Evolutionary conservation across 495 filamentous ascomycete genomes (phyloP).

Genomic region (Baudoinia panamericana): DNA sequence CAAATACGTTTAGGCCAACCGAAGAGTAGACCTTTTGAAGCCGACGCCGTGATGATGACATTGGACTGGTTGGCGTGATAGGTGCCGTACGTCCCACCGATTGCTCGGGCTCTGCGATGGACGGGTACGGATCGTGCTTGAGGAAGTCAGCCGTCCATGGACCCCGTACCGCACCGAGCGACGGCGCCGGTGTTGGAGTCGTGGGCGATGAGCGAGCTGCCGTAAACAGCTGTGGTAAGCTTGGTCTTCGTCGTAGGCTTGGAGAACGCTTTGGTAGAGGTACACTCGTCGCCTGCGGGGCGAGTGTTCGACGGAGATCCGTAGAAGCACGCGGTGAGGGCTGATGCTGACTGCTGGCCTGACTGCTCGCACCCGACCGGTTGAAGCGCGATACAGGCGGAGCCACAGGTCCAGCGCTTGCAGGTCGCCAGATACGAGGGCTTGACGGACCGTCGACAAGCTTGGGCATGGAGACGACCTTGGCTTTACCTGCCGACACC

Average conservation of each 20-base stretch:
- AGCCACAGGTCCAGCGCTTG: neutral
- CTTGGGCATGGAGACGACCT: slow-evolving; percentile 15
- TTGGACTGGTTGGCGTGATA: neutral
- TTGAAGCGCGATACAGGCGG: slow-evolving; percentile 7
- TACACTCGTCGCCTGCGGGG: neutral
- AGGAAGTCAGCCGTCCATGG: slow-evolving; percentile 5
- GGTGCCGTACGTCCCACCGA: neutral
- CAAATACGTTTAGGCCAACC: slow-evolving; percentile 6
- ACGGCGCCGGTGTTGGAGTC: neutral
- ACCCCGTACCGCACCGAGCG: neutral
- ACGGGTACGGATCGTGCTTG: slow-evolving; percentile 7
- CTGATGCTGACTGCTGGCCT: slow-evolving; percentile 1
- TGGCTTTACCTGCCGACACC: slow-evolving; percentile 15
- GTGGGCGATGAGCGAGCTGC: neutral
- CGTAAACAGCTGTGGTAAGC: neutral
- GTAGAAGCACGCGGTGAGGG: slow-evolving; percentile 1
- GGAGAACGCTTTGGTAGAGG: neutral
- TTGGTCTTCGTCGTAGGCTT: slow-evolving; percentile 5
- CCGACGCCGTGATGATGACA: slow-evolving; percentile 4
- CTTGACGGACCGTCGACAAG: slow-evolving; percentile 4
- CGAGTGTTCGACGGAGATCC: slow-evolving; percentile 1
- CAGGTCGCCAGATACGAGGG: slow-evolving; percentile 1
- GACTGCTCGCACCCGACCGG: neutral
- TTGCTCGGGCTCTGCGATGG: neutral
- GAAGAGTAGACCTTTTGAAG: slow-evolving; percentile 12